Evolutionary conservation across 345 rosid genomes (phyloP).

Genomic region (Trapa bicornis): DNA sequence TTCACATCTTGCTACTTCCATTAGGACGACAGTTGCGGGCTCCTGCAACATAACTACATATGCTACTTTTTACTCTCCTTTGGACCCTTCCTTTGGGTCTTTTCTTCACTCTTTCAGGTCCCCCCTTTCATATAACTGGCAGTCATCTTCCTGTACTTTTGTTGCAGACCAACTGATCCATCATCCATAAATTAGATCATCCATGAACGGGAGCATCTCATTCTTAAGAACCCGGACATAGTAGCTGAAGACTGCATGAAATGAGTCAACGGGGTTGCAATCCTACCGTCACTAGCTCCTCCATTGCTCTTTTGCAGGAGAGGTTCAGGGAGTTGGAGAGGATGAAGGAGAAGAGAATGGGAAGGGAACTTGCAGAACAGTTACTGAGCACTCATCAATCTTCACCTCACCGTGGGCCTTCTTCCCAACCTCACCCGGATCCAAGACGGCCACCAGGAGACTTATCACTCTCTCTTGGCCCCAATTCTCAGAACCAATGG

Average conservation of each 20-base stretch:
- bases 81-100: conserved; percentile 26
- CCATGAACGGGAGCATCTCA: background rate
- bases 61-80: conserved; percentile 16
- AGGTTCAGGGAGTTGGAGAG: conserved; percentile 52
- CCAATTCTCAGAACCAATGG: conserved; percentile 15
- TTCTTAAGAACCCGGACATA: background rate
- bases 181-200: conserved; percentile 1
- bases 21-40: conserved; percentile 1
- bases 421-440: conserved; percentile 3
- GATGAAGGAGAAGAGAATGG: conserved; percentile 46
- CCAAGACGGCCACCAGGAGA: conserved; percentile 16
- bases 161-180: conserved; percentile 1
- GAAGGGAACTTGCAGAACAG: conserved; percentile 23
- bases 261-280: conserved; percentile 38
- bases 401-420: background rate
- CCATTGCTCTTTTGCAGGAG: conserved; percentile 60
- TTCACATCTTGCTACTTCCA: conserved; percentile 2
- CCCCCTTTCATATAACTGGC: conserved; percentile 14
- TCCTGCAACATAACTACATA: background rate
- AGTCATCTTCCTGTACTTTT: conserved; percentile 1
- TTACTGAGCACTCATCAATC: conserved; percentile 1
- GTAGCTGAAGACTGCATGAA: background rate
- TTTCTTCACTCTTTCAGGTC: conserved; percentile 21
- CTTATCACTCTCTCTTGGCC: conserved; percentile 33
- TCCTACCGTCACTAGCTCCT: conserved; percentile 27